A percentile compares a stretch with the other conserved stretches of the same genome.
Evolutionary conservation across 768 basidiomycete genomes (phyloP).

Genomic region (Tulasnella sp.): DNA sequence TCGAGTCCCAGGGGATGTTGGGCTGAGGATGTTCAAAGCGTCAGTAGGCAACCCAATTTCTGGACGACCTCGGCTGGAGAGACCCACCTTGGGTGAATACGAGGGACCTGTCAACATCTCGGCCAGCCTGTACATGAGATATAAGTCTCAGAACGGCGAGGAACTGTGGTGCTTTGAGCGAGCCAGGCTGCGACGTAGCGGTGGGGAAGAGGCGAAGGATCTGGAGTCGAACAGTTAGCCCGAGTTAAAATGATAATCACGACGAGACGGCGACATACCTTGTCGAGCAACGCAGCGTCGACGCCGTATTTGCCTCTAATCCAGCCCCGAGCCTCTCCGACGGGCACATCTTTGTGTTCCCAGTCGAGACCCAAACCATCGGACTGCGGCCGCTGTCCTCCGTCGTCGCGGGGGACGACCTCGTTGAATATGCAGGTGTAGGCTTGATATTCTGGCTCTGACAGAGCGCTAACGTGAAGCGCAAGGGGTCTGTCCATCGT

Average conservation of each 20-base stretch:
- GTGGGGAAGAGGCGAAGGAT: conserved; percentile 18
- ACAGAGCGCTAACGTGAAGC: conserved; percentile 17
- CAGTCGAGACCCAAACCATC: not conserved
- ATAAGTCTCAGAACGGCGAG: conserved; percentile 18
- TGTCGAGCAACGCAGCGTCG: conserved; percentile 18
- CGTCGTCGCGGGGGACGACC: conserved; percentile 8
- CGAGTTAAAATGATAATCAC: not conserved
- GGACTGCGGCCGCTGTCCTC: not conserved
- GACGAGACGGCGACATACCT: conserved; percentile 13
- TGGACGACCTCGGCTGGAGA: not conserved
- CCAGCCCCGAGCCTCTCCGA: conserved; percentile 16
- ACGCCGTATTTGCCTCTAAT: conserved; percentile 19
- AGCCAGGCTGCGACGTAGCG: not conserved
- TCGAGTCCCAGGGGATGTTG: conserved; percentile 1
- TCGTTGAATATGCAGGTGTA: conserved; percentile 17
- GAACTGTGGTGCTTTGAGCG: conserved; percentile 12
- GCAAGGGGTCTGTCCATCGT: conserved; percentile 16
- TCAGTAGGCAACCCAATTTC: not conserved
- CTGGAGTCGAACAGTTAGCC: conserved; percentile 4
- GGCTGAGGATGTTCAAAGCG: not conserved
- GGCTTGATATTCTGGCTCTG: conserved; percentile 14
- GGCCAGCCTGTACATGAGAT: conserved; percentile 16
- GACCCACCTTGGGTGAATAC: conserved; percentile 19
- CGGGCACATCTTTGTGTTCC: conserved; percentile 7
- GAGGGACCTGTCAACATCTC: conserved; percentile 14